Conservation (phyloP, 768 basidiomycete species). For the Ephemerocybe angulata region DNA sequence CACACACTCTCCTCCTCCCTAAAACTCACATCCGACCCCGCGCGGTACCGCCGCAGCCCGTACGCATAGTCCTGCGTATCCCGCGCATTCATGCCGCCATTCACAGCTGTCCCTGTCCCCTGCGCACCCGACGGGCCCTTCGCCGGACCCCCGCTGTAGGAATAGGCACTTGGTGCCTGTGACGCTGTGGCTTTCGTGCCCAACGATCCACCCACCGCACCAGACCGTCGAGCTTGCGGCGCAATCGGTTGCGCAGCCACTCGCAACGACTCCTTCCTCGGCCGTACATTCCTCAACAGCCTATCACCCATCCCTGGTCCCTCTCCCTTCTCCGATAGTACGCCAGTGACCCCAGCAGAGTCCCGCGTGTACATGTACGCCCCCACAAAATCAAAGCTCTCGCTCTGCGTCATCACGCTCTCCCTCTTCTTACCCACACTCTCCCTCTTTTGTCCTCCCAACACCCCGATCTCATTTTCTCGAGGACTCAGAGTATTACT, state of each 20-base stretch:
- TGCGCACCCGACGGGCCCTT: neutral
- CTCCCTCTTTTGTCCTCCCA: neutral
- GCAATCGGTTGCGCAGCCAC: too few species aligned
- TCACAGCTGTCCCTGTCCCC: neutral
- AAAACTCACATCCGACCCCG: neutral
- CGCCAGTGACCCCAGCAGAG: too few species aligned
- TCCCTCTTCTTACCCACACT: neutral
- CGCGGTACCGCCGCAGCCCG: neutral
- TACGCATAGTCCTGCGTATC: conserved; percentile 1
- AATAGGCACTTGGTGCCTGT: too few species aligned
- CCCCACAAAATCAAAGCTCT: neutral
- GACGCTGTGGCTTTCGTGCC: too few species aligned
- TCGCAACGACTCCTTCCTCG: too few species aligned
- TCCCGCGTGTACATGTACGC: neutral
- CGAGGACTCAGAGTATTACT: neutral
- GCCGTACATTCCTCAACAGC: too few species aligned
- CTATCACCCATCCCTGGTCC: too few species aligned
- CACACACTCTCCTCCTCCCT: too few species aligned
- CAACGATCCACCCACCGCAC: too few species aligned
- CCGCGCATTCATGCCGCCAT: neutral
- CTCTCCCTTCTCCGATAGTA: too few species aligned
- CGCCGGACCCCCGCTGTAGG: too few species aligned
- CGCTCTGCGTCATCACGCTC: neutral
- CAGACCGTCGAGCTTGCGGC: too few species aligned
- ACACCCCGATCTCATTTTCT: neutral